These are phyloP conservation scores for Eucommia ulmoides DNA, from an alignment of 257 asterid genomes.

Conservation along the genomic window DNA sequence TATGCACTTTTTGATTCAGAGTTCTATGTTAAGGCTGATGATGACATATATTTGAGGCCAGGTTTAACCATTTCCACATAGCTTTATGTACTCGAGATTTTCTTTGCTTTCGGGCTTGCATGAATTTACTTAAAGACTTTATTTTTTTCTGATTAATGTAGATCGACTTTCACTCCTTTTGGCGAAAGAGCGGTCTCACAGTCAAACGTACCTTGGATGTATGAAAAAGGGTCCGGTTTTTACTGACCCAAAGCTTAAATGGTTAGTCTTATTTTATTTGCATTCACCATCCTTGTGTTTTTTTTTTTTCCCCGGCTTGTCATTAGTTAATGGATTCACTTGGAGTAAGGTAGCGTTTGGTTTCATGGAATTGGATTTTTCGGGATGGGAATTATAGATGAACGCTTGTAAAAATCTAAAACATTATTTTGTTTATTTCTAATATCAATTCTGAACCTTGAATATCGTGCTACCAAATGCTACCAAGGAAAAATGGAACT, in stretches of 20 bases:
- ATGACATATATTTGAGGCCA: constrained; percentile 92
- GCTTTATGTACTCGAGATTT: constrained; percentile 4
- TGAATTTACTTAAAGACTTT: no score
- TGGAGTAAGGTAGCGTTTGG: no score
- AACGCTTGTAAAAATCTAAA: no score
- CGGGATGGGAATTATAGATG: no score
- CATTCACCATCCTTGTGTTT: not conserved
- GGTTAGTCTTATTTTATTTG: constrained; percentile 41
- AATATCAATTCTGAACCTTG: no score
- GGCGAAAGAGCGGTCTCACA: constrained; percentile 88
- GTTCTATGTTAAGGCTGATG: constrained; percentile 95
- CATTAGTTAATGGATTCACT: no score
- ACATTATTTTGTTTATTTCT: no score
- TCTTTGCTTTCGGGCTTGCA: constrained; percentile 1
- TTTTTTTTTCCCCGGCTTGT: not conserved
- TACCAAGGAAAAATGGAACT: no score
- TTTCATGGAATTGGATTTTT: no score
- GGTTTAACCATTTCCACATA: constrained; percentile 35
- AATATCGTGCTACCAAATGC: no score
- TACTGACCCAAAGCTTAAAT: constrained; percentile 88
- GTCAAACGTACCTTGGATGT: constrained; percentile 97
- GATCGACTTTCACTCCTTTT: constrained; percentile 91
- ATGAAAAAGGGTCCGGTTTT: constrained; percentile 96
- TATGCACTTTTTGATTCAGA: constrained; percentile 85
- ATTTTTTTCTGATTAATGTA: constrained; percentile 22